Evolutionary conservation across 148 eudicot species (phyloP).

Genomic region (Salicornia ramosissima): DNA sequence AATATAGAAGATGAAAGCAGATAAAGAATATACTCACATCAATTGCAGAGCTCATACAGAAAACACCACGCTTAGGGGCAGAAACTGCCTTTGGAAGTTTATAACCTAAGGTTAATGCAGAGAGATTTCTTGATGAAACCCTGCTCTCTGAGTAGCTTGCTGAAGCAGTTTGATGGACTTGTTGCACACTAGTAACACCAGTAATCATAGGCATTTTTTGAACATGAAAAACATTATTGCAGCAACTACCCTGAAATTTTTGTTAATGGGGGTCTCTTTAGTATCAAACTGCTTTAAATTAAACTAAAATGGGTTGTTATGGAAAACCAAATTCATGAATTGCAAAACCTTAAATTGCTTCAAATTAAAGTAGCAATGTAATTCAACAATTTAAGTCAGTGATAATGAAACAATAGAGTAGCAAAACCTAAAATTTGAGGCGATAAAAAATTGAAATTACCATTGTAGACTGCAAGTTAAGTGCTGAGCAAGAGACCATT

Average conservation of each 20-base stretch:
- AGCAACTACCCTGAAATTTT: conserved; percentile 3
- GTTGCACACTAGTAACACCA: conserved; percentile 2
- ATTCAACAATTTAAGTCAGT: not conserved
- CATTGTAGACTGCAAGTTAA: not conserved
- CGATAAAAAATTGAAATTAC: not conserved
- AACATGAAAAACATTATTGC: not conserved
- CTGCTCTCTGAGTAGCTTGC: conserved; percentile 6
- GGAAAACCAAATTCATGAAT: not conserved
- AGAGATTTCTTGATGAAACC: not conserved
- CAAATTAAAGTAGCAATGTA: not conserved
- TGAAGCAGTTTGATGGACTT: not conserved
- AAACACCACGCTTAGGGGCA: not conserved
- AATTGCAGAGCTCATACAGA: conserved; percentile 6
- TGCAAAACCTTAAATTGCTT: not conserved
- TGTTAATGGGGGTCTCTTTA: no score
- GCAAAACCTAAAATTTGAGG: not conserved
- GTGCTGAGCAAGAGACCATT: conserved; percentile 15
- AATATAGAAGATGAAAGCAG: not conserved
- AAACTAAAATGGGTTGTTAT: not conserved
- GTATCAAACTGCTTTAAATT: no score
- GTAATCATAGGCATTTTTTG: conserved; percentile 11
- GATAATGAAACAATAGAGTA: not conserved
- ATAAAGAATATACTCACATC: not conserved
- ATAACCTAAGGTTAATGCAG: not conserved
- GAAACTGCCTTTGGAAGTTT: conserved; percentile 3